Evolutionary conservation across 768 basidiomycete genomes (phyloP).

Genomic region (Mycena amicta): DNA sequence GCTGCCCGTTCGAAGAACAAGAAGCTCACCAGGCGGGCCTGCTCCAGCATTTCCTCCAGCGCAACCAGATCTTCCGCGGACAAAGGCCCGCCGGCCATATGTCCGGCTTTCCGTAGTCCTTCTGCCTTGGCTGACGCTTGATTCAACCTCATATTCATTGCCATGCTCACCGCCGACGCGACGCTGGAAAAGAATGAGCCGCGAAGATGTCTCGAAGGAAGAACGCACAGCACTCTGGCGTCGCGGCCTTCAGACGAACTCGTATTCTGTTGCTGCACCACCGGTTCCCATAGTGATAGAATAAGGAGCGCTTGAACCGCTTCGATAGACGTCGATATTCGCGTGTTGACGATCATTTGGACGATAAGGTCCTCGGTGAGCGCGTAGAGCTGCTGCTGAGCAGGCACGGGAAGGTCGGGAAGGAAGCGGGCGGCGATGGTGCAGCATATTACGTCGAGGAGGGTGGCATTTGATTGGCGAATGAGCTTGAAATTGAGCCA

Average conservation of each 20-base stretch:
- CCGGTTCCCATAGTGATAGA: constrained; percentile 43
- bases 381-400: constrained; percentile 37
- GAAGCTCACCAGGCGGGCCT: constrained; percentile 38
- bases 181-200: no score
- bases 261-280: constrained; percentile 24
- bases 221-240: constrained; percentile 36
- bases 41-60: constrained; percentile 31
- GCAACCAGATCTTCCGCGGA: constrained; percentile 25
- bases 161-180: constrained; percentile 46
- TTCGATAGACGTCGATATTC: constrained; percentile 36
- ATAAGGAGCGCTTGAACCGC: constrained; percentile 42
- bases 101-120: constrained; percentile 26
- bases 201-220: no score
- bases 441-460: constrained; percentile 44
- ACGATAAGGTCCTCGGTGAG: constrained; percentile 42
- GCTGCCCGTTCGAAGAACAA: neutral
- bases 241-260: constrained; percentile 27
- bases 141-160: constrained; percentile 42
- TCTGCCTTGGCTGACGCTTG: constrained; percentile 36
- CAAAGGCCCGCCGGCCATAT: constrained; percentile 25
- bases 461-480: constrained; percentile 26
- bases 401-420: constrained; percentile 19
- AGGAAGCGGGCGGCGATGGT: constrained; percentile 43
- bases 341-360: constrained; percentile 43
- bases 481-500: constrained; percentile 44